Base-by-base conservation (phyloP, 257 asterid genomes). In the Solanum chilense region DNA sequence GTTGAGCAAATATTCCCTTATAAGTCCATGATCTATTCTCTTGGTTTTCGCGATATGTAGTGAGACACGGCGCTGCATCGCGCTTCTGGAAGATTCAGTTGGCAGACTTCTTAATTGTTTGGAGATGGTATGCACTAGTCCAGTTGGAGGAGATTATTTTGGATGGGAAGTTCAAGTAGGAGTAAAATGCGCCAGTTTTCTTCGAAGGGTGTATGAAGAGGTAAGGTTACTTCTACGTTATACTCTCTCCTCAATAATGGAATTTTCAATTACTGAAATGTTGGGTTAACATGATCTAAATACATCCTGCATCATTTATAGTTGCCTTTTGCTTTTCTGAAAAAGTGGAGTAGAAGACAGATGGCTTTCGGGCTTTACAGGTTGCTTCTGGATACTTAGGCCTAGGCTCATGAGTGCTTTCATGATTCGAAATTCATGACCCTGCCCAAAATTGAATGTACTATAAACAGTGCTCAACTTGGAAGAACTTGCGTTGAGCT, bases 141-240 rank as follows among this genome's bases (percentile, higher is more conserved):
- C 84, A 49, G 89, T 85, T 86, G 83, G 83, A 87, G 86, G 86
- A 87, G 90, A 86, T 73, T 68, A 18, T 86, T 91, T 88, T 86
- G 90, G 90, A 35, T 94, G 97, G 97, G 95, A 94, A 90, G 92
- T 93, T 66, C 93, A 88, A 91, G 95, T 92, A 87, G 98, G 95
- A 42, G 95, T 94, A 90, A 92, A 88, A 88, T 95, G 98, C 71
- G 99, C 99, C 90, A 86, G 94, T 88, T 91, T 91, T 85, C 91
- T 97, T 81, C 92, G 98, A 85, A 92, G 99, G 93, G 97, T 97
- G 86, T 97, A 95, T 80, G 99, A 97, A 92, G 99, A 97, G 98
- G 98, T 91, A 58, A 3, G 78, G 91, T 75, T 82, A 91, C 86
- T 82, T 85, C 73, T 90, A 58, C 88, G 29, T 62, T 64, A 20